Evolutionary conservation across 73 alveolate species (phyloP), one percentile per base, ranked within the genome.

Genomic region (Symbiodinium natans): DNA sequence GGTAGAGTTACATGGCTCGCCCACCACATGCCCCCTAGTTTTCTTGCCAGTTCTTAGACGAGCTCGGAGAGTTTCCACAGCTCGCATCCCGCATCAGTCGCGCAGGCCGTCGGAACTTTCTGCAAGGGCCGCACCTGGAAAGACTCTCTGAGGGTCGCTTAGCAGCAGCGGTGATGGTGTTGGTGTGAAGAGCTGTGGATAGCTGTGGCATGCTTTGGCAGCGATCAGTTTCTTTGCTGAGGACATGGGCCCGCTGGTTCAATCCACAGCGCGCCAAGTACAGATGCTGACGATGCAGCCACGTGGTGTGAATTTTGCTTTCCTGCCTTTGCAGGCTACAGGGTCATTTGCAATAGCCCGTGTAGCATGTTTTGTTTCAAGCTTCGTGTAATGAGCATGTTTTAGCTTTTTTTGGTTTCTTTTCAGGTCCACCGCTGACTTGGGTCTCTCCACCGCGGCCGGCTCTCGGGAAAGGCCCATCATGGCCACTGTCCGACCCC

Each of bases 91-190:
- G n/a, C n/a, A n/a, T n/a, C n/a, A n/a, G n/a, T n/a, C n/a, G n/a
- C 13, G 39, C 39, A 92, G 80, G 98, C 98, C 71, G 33, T 92
- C 25, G 98, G 98, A 8, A 92, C 83, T 17, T 92, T 92, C 71
- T 92, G 98, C 98, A 87, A 88, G 42, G 98, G 98, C 33, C 86
- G 71, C 48, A 92, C 98, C 1, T 92, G 92, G 90, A 92, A 92
- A 46, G 98, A 92, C 42, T 92, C 98, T 36, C 46, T 92, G 41
- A 59, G 89, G 48, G 96, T 71, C 19, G 13, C 96, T 39, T 39
- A 0, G 75, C 96, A 39, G 87, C 93, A 11, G 39, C 41, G 9
- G 33, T 27, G 21, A 31, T 5, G 33, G 83, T 27, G 36, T 27
- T 71, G 33, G 83, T 31, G 19, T 33, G 39, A 29, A 29, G 83